Percentiles rank a stretch among this genome's conserved stretches.
These are phyloP conservation scores for Botryosphaeria dothidea DNA, from an alignment of 2,329 filamentous ascomycete species.

Conservation along the genomic window DNA sequence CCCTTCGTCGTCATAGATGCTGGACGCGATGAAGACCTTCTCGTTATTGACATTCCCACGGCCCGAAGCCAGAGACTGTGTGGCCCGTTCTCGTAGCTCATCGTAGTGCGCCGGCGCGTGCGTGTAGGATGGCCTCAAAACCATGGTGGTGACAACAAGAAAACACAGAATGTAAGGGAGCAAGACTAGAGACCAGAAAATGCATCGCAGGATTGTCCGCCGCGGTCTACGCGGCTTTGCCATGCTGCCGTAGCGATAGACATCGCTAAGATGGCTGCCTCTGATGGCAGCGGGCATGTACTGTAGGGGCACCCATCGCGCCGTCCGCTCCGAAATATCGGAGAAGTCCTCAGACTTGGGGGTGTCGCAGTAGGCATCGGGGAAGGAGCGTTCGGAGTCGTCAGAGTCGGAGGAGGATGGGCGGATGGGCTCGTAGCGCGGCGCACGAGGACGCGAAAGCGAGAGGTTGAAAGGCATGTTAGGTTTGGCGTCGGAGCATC, in stretches of 20 bases:
- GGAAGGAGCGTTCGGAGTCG: conserved; percentile 13
- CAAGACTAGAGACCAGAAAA: conserved; percentile 35
- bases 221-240: conserved; percentile 15
- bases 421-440: conserved; percentile 16
- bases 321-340: conserved; percentile 1
- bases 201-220: conserved; percentile 1
- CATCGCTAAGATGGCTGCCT: conserved; percentile 3
- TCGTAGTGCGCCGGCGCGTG: conserved; percentile 55
- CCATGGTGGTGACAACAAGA: conserved; percentile 46
- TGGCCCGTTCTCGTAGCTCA: conserved; percentile 39
- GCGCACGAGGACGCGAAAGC: conserved; percentile 1
- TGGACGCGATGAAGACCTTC: conserved; percentile 73
- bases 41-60: conserved; percentile 58
- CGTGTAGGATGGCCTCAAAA: conserved; percentile 60
- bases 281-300: conserved; percentile 18
- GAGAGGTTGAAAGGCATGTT: conserved; percentile 18
- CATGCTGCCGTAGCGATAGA: conserved; percentile 17
- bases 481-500: background rate
- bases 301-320: conserved; percentile 12
- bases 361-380: conserved; percentile 13
- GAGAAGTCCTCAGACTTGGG: conserved; percentile 11
- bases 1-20: conserved; percentile 66
- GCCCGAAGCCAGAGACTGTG: conserved; percentile 30
- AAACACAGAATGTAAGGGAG: conserved; percentile 34
- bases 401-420: conserved; percentile 13